phyloP scores from a whole-genome alignment of 2,329 filamentous ascomycete species.

The Tolypocladium amazonense region DNA sequence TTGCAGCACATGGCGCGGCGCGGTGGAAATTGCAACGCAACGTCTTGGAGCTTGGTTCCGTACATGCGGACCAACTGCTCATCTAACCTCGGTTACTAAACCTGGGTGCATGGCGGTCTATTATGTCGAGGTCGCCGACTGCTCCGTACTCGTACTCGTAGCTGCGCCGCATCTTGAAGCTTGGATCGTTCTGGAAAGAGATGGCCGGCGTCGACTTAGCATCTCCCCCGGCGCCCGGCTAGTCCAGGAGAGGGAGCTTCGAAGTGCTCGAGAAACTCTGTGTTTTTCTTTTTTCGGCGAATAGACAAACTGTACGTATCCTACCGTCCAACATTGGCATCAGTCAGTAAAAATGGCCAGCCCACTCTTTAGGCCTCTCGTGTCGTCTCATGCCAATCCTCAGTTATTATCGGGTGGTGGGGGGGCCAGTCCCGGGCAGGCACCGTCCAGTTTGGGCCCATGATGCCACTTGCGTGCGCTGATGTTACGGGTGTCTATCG shows the following conservation, averaged over 20 bases:
- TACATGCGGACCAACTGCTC: background rate
- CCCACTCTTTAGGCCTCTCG: background rate
- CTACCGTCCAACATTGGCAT: background rate
- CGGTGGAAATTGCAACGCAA: constrained; percentile 1
- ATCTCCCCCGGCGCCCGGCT: background rate
- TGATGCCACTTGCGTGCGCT: background rate
- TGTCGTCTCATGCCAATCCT: background rate
- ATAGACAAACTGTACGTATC: background rate
- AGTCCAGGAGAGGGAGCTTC: background rate
- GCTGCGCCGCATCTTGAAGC: background rate
- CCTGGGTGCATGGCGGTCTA: no score
- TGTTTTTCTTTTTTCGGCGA: background rate
- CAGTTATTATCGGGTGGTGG: background rate
- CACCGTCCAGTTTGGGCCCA: background rate
- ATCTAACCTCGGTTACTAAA: background rate
- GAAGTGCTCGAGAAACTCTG: background rate
- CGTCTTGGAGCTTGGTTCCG: background rate
- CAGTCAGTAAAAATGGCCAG: background rate
- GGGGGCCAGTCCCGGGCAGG: background rate
- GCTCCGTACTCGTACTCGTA: no score
- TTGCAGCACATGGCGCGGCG: background rate
- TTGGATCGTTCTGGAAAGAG: background rate
- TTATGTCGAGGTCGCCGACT: background rate
- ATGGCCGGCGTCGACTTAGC: background rate
- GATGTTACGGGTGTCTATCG: no score